phyloP scores from a whole-genome alignment of 1,139 yeast genomes.

The Debaryomyces fabryi region DNA sequence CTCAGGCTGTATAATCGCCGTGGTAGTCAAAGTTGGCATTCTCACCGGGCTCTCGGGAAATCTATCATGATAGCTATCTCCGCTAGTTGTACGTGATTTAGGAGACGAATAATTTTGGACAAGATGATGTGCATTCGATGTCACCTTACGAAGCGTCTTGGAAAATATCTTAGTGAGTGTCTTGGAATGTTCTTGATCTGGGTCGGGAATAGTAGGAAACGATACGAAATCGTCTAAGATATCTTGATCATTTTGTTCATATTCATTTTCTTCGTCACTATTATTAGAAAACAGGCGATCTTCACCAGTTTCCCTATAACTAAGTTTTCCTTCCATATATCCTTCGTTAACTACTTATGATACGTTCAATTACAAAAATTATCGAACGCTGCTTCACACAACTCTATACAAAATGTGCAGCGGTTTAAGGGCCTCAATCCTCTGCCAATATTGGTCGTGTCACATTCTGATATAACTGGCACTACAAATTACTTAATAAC shows the following conservation, averaged over 20 bases:
- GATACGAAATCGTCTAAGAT: conserved; percentile 40
- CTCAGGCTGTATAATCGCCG: neutral
- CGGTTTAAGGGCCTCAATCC: neutral
- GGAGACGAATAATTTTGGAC: conserved; percentile 33
- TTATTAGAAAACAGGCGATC: conserved; percentile 13
- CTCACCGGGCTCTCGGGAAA: conserved; percentile 9
- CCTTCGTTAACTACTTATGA: neutral
- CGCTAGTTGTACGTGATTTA: conserved; percentile 2
- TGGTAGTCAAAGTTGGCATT: conserved; percentile 11
- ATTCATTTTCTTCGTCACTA: conserved; percentile 21
- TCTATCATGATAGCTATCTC: conserved; percentile 3
- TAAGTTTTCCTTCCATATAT: neutral
- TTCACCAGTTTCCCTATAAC: neutral
- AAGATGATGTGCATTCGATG: conserved; percentile 46
- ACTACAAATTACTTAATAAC: neutral
- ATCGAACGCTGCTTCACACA: neutral
- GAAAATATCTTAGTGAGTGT: conserved; percentile 39
- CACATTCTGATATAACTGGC: neutral
- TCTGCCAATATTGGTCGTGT: conserved; percentile 8
- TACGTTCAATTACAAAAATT: neutral
- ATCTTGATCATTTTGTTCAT: neutral
- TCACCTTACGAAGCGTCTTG: conserved; percentile 47
- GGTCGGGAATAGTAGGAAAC: conserved; percentile 50
- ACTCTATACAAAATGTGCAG: neutral
- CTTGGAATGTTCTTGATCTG: conserved; percentile 36